phyloP scores from a whole-genome alignment of 257 asterid genomes.

The Hygrophila difformis region DNA sequence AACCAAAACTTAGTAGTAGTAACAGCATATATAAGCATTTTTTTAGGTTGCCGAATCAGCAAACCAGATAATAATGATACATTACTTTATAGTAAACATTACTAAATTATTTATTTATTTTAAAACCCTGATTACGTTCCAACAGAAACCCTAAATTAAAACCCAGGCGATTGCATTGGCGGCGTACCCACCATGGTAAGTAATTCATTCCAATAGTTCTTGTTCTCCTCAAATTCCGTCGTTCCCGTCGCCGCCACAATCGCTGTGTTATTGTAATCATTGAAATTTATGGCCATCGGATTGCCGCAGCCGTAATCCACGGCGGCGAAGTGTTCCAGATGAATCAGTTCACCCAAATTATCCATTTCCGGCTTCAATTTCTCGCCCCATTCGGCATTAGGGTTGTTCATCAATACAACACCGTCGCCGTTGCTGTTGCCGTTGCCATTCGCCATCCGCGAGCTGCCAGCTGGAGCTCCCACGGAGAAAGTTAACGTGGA shows the following conservation, averaged over 20 bases:
- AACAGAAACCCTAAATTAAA: no score
- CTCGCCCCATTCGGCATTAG: constrained; percentile 1
- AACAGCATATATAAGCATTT: no score
- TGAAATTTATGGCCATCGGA: constrained; percentile 18
- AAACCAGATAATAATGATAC: no score
- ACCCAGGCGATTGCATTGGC: no score
- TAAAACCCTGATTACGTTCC: no score
- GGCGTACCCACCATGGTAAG: constrained; percentile 29
- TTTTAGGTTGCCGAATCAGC: no score
- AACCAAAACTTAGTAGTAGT: no score
- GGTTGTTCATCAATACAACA: neutral
- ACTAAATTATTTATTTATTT: no score
- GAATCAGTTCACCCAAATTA: constrained; percentile 6
- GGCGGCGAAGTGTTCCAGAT: neutral
- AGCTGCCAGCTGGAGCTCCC: neutral
- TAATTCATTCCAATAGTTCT: constrained; percentile 35
- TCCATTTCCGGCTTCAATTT: constrained; percentile 14
- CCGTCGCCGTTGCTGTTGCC: no score
- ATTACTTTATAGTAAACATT: no score
- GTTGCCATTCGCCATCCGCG: neutral
- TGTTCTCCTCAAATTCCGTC: constrained; percentile 25
- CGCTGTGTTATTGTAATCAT: no score
- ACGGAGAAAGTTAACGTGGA: constrained; percentile 28
- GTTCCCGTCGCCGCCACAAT: constrained; percentile 7
- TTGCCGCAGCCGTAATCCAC: constrained; percentile 9